phyloP scores from a whole-genome alignment of 345 rosid genomes.

The Theobroma cacao region DNA sequence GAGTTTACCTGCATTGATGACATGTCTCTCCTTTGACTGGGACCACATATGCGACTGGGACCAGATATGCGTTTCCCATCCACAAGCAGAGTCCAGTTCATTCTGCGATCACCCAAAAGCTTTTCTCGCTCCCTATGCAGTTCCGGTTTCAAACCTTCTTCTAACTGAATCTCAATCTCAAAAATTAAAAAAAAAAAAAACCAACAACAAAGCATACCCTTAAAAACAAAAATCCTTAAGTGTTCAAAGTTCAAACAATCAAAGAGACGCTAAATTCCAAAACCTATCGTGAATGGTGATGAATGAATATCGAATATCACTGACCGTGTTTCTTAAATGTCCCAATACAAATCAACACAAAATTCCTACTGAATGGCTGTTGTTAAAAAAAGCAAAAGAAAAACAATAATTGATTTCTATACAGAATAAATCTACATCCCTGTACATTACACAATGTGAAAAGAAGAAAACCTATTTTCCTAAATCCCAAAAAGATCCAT shows the following conservation, averaged over 20 bases:
- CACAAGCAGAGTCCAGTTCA: slow-evolving; percentile 15
- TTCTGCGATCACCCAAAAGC: slow-evolving; percentile 29
- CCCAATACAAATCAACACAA: slow-evolving; percentile 7
- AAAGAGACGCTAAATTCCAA: not conserved
- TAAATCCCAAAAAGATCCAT: slow-evolving; percentile 2
- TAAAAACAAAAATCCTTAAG: not conserved
- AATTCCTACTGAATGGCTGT: slow-evolving; percentile 14
- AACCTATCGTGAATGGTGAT: not conserved
- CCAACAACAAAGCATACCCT: not conserved
- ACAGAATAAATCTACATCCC: slow-evolving; percentile 20
- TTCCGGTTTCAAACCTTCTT: slow-evolving; percentile 31
- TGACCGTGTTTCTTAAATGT: not conserved
- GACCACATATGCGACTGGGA: slow-evolving; percentile 31
- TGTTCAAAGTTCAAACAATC: not conserved
- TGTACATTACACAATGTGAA: slow-evolving; percentile 30
- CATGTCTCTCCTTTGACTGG: slow-evolving; percentile 27
- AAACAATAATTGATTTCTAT: slow-evolving; percentile 12
- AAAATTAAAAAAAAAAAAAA: not conserved
- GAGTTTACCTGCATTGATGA: slow-evolving; percentile 40
- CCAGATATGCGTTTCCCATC: slow-evolving; percentile 35
- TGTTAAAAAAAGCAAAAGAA: not conserved
- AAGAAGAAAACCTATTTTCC: slow-evolving; percentile 8
- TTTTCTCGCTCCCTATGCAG: slow-evolving; percentile 27
- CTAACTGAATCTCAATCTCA: slow-evolving; percentile 13
- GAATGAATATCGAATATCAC: slow-evolving; percentile 13